phyloP scores from a whole-genome alignment of 106 monocot species.

The Dendrobium nobile region DNA sequence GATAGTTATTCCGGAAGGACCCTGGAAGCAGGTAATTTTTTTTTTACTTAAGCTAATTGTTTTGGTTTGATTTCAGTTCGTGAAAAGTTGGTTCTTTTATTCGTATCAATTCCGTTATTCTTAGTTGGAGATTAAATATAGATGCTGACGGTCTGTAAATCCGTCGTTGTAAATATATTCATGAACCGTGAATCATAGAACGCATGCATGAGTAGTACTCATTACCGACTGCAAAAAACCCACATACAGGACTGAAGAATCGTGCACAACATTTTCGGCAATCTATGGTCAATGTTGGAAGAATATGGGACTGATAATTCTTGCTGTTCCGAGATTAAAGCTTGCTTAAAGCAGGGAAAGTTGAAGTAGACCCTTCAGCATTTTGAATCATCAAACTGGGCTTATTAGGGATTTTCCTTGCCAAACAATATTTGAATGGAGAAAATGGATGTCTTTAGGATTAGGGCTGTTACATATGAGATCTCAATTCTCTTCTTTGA shows the following conservation, averaged over 20 bases:
- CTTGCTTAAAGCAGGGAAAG: neutral
- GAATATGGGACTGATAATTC: neutral
- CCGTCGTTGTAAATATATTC: neutral
- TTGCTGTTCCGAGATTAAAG: neutral
- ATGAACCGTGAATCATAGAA: neutral
- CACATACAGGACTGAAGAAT: neutral
- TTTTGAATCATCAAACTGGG: neutral
- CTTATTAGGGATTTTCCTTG: neutral
- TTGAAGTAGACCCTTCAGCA: neutral
- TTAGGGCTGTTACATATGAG: neutral
- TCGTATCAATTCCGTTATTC: neutral
- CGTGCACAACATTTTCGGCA: neutral
- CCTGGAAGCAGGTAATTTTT: constrained; percentile 68
- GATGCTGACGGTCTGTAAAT: neutral
- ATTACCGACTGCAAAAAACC: neutral
- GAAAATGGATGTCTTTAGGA: neutral
- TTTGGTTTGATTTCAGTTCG: neutral
- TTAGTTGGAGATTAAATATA: neutral
- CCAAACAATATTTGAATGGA: neutral
- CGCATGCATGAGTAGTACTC: too few species aligned
- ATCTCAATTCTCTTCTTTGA: neutral
- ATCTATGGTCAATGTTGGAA: neutral
- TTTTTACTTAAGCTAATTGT: neutral
- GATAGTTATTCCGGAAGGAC: constrained; percentile 76
- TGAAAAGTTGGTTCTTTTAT: too few species aligned